Percentiles rank a stretch among this genome's conserved stretches.
These are phyloP conservation scores for Fraxinus pennsylvanica DNA, from an alignment of 257 asterid genomes.

Conservation along the genomic window DNA sequence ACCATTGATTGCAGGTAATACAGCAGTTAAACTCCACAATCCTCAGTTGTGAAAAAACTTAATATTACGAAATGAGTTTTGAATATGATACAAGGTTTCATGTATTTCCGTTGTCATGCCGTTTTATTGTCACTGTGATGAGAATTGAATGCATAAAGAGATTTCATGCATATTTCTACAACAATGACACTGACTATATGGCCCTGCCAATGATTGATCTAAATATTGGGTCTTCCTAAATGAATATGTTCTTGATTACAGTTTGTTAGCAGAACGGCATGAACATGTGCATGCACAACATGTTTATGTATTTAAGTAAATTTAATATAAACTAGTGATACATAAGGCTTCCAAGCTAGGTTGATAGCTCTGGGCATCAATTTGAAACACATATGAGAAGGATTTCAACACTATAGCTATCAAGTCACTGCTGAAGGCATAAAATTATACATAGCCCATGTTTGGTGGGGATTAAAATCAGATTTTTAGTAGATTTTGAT, in stretches of 20 bases:
- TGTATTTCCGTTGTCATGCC: not conserved
- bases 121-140: not conserved
- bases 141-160: too few relatives aligned
- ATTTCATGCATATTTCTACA: not conserved
- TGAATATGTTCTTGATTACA: too few relatives aligned
- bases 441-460: not conserved
- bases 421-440: conserved; percentile 7
- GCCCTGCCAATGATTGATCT: too few relatives aligned
- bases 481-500: too few relatives aligned
- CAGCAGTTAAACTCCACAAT: not conserved
- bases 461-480: too few relatives aligned
- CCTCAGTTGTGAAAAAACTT: not conserved
- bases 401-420: conserved; percentile 4
- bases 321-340: not conserved
- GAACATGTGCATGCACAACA: too few relatives aligned
- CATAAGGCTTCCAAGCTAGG: not conserved
- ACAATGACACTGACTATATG: too few relatives aligned
- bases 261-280: too few relatives aligned
- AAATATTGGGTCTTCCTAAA: too few relatives aligned
- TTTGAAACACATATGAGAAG: not conserved
- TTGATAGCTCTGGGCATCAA: not conserved
- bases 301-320: not conserved
- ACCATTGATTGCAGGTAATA: not conserved
- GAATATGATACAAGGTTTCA: not conserved
- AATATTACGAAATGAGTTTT: not conserved